Base-by-base conservation (phyloP, 148 eudicot species). In the Rhododendron williamsianum region DNA sequence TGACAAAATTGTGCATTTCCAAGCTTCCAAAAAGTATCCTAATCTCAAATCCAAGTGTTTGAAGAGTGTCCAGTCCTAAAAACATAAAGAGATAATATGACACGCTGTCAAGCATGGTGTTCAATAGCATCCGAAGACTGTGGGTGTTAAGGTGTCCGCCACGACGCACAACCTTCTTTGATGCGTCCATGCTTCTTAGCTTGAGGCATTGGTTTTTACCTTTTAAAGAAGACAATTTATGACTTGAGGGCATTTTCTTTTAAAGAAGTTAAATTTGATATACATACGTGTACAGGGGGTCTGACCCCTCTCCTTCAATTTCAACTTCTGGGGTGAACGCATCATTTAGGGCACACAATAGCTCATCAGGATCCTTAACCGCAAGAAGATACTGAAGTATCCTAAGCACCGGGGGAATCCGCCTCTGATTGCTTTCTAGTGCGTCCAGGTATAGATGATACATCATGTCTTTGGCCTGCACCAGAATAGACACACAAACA, bases 321-420 rank as follows among this genome's bases (percentile, higher is more conserved):
- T 96, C 98, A 80, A 89, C 94, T 77, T 98, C 95, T 4, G 98
- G 98, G 60, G 96, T 95, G 89, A 96, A 96, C 48, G 99, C 99
- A 84, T 96, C 98, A 3, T 87, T 91, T 46, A 96, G 82, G 54
- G 94, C 92, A 84, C 92, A 89, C 78, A 93, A 85, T 71, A 80
- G 93, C 90, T 93, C 94, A 88, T 95, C 96, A 19, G 98, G 98
- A 91, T 96, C 98, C 87, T 92, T 89, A 21, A 96, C 91, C 36
- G 90, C 91, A 21, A 96, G 93, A 77, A 96, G 92, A 90, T 94
- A 93, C 86, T 95, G 94, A 33, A 92, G 88, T 87, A 96, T 95
- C 86, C 98, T 90, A 54, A 93, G 86, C 90, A 93, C 97, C 82
- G 94, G 93, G 12, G 99, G 99, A 92, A 92, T 88, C 86, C 81